A percentile compares a stretch with the other conserved stretches of the same genome.
These are phyloP conservation scores for Chondrostereum purpureum DNA, from an alignment of 1,284 basidiomycete genomes.

Conservation along the genomic window DNA sequence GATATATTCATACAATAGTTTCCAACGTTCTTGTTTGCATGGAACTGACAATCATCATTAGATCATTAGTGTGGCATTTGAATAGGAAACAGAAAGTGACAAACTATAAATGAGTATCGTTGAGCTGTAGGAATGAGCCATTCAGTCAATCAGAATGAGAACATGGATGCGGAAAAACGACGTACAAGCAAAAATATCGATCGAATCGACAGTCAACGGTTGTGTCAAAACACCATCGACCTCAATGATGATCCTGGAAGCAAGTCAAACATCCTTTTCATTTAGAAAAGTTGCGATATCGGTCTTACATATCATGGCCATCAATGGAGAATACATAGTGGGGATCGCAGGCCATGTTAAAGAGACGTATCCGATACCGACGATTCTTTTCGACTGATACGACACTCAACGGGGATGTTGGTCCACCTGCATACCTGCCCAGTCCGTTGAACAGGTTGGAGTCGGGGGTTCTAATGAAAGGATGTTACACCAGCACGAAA, in stretches of 20 bases:
- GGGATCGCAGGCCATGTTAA: background rate
- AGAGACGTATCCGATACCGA: conserved; percentile 21
- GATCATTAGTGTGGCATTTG: background rate
- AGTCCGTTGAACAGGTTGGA: conserved; percentile 43
- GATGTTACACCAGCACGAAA: conserved; percentile 5
- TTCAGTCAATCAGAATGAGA: too few relatives aligned
- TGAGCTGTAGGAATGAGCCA: conserved; percentile 18
- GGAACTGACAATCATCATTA: conserved; percentile 3
- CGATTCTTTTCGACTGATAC: background rate
- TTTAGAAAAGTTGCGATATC: background rate
- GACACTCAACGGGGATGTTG: background rate
- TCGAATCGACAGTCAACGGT: background rate
- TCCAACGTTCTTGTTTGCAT: conserved; percentile 13
- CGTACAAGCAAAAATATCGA: too few relatives aligned
- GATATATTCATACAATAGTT: conserved; percentile 14
- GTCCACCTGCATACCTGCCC: conserved; percentile 32
- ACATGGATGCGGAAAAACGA: too few relatives aligned
- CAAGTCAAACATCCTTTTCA: background rate
- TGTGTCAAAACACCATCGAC: background rate
- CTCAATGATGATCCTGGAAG: too few relatives aligned
- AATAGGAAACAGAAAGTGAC: background rate
- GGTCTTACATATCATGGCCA: background rate
- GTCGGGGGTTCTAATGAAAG: conserved; percentile 18
- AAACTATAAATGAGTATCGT: conserved; percentile 31
- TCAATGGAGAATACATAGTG: background rate